Conservation (phyloP, 257 asterid genomes). For the Nemophila menziesii region DNA sequence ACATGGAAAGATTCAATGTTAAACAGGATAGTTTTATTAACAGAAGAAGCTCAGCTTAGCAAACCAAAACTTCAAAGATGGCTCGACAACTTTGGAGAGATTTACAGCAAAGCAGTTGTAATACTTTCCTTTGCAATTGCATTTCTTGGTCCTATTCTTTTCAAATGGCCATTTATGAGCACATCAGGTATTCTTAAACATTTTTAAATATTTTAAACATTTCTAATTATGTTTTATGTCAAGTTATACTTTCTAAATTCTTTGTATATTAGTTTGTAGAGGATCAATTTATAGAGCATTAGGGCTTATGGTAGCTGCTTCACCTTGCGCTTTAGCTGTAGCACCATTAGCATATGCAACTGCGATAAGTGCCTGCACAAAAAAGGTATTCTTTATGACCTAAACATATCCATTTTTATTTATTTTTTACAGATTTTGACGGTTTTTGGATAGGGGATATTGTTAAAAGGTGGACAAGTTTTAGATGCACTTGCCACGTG, state of each 20-base stretch:
- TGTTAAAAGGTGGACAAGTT: constrained; percentile 92
- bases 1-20: constrained; percentile 94
- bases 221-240: neutral
- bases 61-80: constrained; percentile 96
- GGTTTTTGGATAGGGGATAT: constrained; percentile 53
- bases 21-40: constrained; percentile 79
- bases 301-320: constrained; percentile 99
- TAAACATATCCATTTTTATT: neutral
- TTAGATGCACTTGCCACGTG: constrained; percentile 95
- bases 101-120: constrained; percentile 81
- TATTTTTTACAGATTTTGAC: neutral
- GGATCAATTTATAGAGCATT: constrained; percentile 93
- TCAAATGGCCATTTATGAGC: constrained; percentile 86
- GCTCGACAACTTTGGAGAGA: constrained; percentile 95
- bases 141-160: constrained; percentile 77
- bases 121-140: constrained; percentile 63
- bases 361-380: constrained; percentile 98
- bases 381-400: constrained; percentile 37
- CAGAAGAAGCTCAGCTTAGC: constrained; percentile 97
- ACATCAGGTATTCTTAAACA: constrained; percentile 55
- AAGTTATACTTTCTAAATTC: neutral
- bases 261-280: constrained; percentile 56
- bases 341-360: constrained; percentile 95
- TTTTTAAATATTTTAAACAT: no score
- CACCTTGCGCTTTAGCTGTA: constrained; percentile 98